Percentiles rank a stretch among this genome's conserved stretches.
These are phyloP conservation scores for Monocercomonoides exilis DNA, from an alignment of 78 protist genomes.

Conservation along the genomic window DNA sequence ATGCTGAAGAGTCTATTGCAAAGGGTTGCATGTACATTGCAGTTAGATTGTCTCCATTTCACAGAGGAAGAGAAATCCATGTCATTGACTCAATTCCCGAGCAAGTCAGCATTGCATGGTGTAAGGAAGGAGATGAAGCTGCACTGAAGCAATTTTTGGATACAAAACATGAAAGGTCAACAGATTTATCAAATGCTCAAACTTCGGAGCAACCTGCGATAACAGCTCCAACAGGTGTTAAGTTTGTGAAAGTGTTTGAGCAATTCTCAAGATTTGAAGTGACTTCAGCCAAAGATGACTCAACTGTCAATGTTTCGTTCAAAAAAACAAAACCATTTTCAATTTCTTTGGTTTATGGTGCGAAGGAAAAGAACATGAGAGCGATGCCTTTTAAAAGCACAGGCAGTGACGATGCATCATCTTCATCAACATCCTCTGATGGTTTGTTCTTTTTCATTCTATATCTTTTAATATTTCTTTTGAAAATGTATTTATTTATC, in stretches of 20 bases:
- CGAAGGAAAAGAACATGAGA: too few relatives aligned
- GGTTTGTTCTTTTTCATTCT: too few relatives aligned
- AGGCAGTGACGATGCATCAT: too few relatives aligned
- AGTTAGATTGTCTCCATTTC: not conserved
- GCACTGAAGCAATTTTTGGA: too few relatives aligned
- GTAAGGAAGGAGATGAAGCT: not conserved
- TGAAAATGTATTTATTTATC: too few relatives aligned
- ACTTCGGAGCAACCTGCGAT: too few relatives aligned
- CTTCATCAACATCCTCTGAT: too few relatives aligned
- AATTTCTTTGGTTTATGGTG: too few relatives aligned
- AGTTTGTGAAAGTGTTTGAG: not conserved
- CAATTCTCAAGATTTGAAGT: not conserved
- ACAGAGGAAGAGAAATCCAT: not conserved
- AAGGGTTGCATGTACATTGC: not conserved
- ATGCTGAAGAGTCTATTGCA: not conserved
- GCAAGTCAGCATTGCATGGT: not conserved
- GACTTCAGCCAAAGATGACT: not conserved
- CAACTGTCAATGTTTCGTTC: not conserved
- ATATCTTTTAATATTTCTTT: too few relatives aligned
- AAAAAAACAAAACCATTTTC: not conserved
- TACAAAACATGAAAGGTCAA: too few relatives aligned
- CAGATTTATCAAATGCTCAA: too few relatives aligned
- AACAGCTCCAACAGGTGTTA: not conserved
- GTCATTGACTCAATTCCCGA: not conserved
- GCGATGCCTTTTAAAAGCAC: too few relatives aligned